Evolutionary conservation across 139 green algal genomes (phyloP).

Genomic region (Auxenochlorella pyrenoidosa): DNA sequence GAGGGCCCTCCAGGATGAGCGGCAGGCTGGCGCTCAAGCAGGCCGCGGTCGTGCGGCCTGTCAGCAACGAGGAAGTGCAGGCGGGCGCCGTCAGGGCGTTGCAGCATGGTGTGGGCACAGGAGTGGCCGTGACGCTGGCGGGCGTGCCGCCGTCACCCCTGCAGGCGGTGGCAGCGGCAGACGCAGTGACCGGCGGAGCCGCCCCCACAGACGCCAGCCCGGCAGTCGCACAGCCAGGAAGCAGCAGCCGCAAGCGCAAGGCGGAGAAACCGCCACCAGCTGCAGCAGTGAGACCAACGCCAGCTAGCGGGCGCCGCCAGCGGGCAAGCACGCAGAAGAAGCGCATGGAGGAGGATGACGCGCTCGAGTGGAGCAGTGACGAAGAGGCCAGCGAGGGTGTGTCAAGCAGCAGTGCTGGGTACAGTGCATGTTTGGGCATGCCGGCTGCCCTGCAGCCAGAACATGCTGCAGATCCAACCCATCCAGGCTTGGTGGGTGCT

Average conservation of each 20-base stretch:
- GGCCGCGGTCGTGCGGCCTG: not conserved
- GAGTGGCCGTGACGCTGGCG: not conserved
- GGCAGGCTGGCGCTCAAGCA: not conserved
- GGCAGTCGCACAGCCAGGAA: not conserved
- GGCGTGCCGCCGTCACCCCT: not conserved
- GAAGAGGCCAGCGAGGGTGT: not conserved
- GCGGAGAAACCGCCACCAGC: not conserved
- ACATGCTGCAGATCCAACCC: not conserved
- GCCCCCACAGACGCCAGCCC: not conserved
- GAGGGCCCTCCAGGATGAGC: not conserved
- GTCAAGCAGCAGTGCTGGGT: not conserved
- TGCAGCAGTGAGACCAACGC: not conserved
- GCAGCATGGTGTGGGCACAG: not conserved
- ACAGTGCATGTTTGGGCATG: too few species aligned
- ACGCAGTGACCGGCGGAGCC: not conserved
- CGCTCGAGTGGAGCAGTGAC: not conserved
- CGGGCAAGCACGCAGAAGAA: not conserved
- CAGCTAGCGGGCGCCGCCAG: not conserved
- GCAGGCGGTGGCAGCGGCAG: not conserved
- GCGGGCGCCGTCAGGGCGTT: not conserved
- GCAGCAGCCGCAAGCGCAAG: constrained; percentile 16
- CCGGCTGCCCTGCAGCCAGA: too few species aligned
- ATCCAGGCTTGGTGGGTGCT: not conserved
- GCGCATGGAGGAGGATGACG: not conserved
- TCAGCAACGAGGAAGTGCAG: not conserved